Conservation (phyloP, 805 yeast genomes). For the Metschnikowia borealis region DNA sequence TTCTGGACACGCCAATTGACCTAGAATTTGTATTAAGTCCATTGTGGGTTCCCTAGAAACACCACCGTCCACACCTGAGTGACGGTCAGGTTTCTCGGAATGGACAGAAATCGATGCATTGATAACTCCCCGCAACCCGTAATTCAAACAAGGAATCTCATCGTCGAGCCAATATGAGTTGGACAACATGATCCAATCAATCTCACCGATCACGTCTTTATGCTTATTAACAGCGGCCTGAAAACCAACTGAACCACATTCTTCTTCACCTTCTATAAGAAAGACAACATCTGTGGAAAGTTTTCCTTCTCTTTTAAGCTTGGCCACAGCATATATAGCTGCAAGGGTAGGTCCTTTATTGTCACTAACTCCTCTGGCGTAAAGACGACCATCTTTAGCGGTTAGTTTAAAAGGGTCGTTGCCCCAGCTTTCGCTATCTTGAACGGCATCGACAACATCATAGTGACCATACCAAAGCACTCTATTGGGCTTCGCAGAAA, state of each 20-base stretch:
- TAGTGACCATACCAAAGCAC: constrained; percentile 93
- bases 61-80: constrained; percentile 97
- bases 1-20: constrained; percentile 51
- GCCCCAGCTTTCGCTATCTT: constrained; percentile 55
- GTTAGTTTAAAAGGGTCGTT: constrained; percentile 75
- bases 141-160: constrained; percentile 82
- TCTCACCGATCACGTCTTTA: constrained; percentile 53
- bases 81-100: constrained; percentile 81
- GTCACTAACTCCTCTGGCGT: constrained; percentile 91
- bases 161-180: constrained; percentile 95
- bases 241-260: constrained; percentile 86
- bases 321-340: constrained; percentile 82
- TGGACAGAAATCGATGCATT: constrained; percentile 69
- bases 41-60: constrained; percentile 82
- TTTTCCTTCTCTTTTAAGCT: constrained; percentile 46
- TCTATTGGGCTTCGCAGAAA: constrained; percentile 25
- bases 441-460: constrained; percentile 83
- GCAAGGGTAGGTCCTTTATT: constrained; percentile 93
- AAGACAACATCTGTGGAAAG: constrained; percentile 74
- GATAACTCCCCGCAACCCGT: constrained; percentile 89
- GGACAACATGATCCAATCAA: constrained; percentile 87
- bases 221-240: constrained; percentile 56
- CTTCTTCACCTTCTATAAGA: constrained; percentile 93
- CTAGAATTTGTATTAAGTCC: constrained; percentile 71
- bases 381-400: constrained; percentile 77